Evolutionary conservation across 2,329 filamentous ascomycete species (phyloP).

Genomic region (Alternaria dauci): DNA sequence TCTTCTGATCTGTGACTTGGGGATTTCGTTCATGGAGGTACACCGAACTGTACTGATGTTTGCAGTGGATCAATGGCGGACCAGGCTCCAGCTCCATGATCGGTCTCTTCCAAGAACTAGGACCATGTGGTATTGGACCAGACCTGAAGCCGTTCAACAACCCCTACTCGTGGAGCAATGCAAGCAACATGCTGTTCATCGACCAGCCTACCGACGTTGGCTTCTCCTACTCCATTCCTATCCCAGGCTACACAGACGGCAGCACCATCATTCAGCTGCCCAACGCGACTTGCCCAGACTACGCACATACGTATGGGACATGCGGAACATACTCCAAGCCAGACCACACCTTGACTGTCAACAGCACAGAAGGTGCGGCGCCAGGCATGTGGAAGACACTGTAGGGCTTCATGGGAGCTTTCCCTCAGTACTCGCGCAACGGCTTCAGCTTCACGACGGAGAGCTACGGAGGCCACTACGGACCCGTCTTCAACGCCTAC

Average conservation of each 20-base stretch:
- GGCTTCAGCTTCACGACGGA: conserved; percentile 66
- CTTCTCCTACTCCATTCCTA: conserved; percentile 62
- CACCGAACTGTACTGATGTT: background rate
- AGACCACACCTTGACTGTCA: conserved; percentile 61
- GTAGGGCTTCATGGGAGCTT: conserved; percentile 70
- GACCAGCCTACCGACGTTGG: conserved; percentile 71
- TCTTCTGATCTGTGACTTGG: background rate
- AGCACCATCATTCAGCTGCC: conserved; percentile 56
- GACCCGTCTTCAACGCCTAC: conserved; percentile 62
- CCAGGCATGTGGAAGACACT: conserved; percentile 69
- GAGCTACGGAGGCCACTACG: conserved; percentile 67
- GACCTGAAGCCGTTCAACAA: conserved; percentile 63
- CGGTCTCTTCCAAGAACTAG: conserved; percentile 62
- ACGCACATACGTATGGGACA: conserved; percentile 51
- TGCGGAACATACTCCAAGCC: conserved; percentile 67
- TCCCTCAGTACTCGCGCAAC: conserved; percentile 57
- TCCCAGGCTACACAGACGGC: conserved; percentile 52
- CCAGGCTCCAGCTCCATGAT: conserved; percentile 68
- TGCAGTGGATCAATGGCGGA: conserved; percentile 63
- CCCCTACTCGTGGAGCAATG: conserved; percentile 69
- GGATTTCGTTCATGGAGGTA: too few species aligned
- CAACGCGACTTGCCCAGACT: conserved; percentile 60
- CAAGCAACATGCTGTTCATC: conserved; percentile 74
- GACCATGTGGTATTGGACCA: conserved; percentile 62
- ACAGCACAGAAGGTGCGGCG: conserved; percentile 62